Conservation (phyloP, 805 yeast genomes). For the Hanseniaspora pseudoguilliermondii region DNA sequence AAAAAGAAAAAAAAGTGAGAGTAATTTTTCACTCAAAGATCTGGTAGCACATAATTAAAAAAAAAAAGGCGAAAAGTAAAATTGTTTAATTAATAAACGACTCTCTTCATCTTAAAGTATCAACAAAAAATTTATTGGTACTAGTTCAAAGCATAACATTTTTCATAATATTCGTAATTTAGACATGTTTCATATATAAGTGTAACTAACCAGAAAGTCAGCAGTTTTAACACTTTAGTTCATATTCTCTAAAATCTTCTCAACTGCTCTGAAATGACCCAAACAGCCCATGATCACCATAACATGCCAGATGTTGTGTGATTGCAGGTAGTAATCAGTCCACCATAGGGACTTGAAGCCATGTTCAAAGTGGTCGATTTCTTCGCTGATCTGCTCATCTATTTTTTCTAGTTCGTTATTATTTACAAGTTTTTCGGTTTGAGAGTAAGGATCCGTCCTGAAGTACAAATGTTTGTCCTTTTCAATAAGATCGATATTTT, state of each 20-base stretch:
- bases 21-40: too few relatives aligned
- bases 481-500: slow-evolving; percentile 24
- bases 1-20: too few relatives aligned
- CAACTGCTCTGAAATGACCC: slow-evolving; percentile 64
- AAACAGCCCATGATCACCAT: slow-evolving; percentile 81
- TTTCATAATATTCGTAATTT: neutral
- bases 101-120: too few relatives aligned
- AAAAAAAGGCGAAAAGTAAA: too few relatives aligned
- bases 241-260: neutral
- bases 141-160: neutral
- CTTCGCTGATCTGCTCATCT: neutral
- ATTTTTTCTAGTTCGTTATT: neutral
- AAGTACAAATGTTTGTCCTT: slow-evolving; percentile 30
- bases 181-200: too few relatives aligned
- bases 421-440: neutral
- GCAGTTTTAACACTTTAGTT: neutral
- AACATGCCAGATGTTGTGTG: slow-evolving; percentile 91
- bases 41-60: too few relatives aligned
- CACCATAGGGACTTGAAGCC: slow-evolving; percentile 58
- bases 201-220: neutral
- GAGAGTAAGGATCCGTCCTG: slow-evolving; percentile 29
- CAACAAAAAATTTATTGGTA: neutral
- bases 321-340: slow-evolving; percentile 60
- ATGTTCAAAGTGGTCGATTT: slow-evolving; percentile 24
- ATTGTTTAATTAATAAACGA: too few relatives aligned